A percentile compares a stretch with the other conserved stretches of the same genome.
phyloP scores from a whole-genome alignment of 768 basidiomycete genomes.

The Lactifluus hygrophoroides region DNA sequence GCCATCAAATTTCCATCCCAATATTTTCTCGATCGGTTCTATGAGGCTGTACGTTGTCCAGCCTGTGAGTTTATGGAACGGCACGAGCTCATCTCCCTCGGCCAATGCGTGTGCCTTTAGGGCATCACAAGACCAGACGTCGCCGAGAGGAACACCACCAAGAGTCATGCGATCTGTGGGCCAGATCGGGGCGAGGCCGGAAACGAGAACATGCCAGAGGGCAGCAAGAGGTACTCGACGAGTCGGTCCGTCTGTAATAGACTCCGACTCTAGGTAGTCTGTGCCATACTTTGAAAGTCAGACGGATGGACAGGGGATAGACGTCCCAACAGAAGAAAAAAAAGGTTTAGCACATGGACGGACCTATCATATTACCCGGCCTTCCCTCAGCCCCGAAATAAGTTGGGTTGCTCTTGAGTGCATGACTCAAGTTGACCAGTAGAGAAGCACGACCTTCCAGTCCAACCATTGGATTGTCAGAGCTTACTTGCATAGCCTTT shows the following conservation, averaged over 20 bases:
- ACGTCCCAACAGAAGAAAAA: not conserved
- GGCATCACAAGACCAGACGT: conserved; percentile 84
- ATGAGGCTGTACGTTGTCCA: conserved; percentile 91
- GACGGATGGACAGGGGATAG: not conserved
- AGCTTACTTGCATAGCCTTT: conserved; percentile 68
- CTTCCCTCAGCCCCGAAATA: conserved; percentile 70
- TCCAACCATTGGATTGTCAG: conserved; percentile 80
- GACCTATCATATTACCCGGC: conserved; percentile 79
- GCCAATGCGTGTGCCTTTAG: conserved; percentile 27
- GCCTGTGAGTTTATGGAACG: conserved; percentile 93
- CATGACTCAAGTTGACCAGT: conserved; percentile 61
- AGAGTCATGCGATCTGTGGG: conserved; percentile 64
- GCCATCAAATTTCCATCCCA: conserved; percentile 78
- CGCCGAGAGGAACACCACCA: conserved; percentile 67
- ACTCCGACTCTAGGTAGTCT: conserved; percentile 65
- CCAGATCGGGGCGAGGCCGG: conserved; percentile 84
- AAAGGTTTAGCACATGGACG: conserved; percentile 16
- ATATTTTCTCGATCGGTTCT: conserved; percentile 67
- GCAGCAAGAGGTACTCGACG: conserved; percentile 58
- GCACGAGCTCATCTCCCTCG: conserved; percentile 68
- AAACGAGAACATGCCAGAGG: conserved; percentile 77
- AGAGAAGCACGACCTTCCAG: conserved; percentile 79
- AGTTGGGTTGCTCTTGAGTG: conserved; percentile 52
- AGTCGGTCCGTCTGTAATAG: conserved; percentile 33
- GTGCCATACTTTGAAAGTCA: not conserved